Conservation (phyloP, 768 basidiomycete genomes). For the Hypholoma sublateritium region DNA sequence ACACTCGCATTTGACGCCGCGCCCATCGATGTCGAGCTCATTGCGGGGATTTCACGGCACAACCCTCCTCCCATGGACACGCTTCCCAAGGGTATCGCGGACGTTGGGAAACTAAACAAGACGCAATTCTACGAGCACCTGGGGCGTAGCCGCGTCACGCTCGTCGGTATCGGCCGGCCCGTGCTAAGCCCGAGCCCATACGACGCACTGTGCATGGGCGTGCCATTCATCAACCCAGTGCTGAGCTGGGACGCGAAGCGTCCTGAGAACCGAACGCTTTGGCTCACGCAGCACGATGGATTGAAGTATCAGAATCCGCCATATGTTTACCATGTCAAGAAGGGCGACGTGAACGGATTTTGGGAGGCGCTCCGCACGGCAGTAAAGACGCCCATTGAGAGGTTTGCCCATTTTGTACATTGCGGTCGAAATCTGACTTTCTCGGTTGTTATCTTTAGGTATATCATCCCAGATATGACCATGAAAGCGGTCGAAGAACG, state of each 20-base stretch:
- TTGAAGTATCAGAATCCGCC: constrained; percentile 4
- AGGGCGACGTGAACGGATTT: neutral
- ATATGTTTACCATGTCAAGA: constrained; percentile 5
- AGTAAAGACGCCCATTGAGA: neutral
- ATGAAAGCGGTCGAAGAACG: neutral
- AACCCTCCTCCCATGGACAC: neutral
- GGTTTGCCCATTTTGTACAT: neutral
- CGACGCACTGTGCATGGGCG: constrained; percentile 4
- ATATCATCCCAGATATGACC: constrained; percentile 2
- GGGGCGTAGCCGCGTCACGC: neutral
- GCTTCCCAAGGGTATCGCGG: neutral
- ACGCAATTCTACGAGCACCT: constrained; percentile 1
- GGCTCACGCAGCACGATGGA: constrained; percentile 1
- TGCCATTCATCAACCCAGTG: constrained; percentile 4
- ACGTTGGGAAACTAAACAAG: constrained; percentile 2
- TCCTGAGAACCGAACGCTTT: neutral
- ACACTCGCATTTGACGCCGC: neutral
- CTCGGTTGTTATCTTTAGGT: neutral
- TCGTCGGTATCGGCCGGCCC: constrained; percentile 1
- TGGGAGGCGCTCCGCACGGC: neutral
- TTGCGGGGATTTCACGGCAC: neutral
- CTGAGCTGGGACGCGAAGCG: neutral
- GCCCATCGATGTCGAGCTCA: constrained; percentile 1
- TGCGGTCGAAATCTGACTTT: neutral
- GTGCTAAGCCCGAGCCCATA: constrained; percentile 5